phyloP scores from a whole-genome alignment of 495 filamentous ascomycete species.

The Neurospora hispaniola region DNA sequence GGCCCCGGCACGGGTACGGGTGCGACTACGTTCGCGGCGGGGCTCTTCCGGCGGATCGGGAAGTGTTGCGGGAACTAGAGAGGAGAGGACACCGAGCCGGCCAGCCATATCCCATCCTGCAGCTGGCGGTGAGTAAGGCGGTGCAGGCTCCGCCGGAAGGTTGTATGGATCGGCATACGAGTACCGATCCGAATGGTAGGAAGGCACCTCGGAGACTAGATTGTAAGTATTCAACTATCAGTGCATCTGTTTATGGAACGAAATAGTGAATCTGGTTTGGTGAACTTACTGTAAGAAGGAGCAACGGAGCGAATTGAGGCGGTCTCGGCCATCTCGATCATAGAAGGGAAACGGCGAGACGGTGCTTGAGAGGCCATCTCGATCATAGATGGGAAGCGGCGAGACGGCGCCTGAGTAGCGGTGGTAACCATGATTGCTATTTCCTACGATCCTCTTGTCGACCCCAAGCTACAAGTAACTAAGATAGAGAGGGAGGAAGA shows the following conservation, averaged over 20 bases:
- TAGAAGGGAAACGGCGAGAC: neutral
- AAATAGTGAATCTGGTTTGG: neutral
- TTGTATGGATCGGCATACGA: slow-evolving; percentile 18
- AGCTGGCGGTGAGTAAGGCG: slow-evolving; percentile 30
- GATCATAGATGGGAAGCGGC: neutral
- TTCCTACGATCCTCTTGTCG: neutral
- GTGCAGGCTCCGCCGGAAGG: slow-evolving; percentile 22
- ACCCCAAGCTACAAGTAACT: neutral
- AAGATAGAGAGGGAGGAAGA: neutral
- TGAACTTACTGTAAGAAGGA: slow-evolving; percentile 39
- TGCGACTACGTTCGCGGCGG: neutral
- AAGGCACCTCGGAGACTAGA: slow-evolving; percentile 37
- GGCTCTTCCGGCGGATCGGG: neutral
- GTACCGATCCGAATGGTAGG: slow-evolving; percentile 28
- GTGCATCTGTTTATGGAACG: neutral
- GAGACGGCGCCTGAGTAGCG: neutral
- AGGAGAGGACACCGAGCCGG: neutral
- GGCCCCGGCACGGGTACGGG: neutral
- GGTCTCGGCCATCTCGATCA: slow-evolving; percentile 24
- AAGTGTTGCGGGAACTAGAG: neutral
- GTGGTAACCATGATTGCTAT: neutral
- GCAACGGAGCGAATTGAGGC: slow-evolving; percentile 42
- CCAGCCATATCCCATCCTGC: neutral
- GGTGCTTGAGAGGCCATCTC: neutral
- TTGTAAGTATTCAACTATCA: neutral